Base-by-base conservation (phyloP, 2,329 filamentous ascomycete species). In the Botrytis squamosa region DNA sequence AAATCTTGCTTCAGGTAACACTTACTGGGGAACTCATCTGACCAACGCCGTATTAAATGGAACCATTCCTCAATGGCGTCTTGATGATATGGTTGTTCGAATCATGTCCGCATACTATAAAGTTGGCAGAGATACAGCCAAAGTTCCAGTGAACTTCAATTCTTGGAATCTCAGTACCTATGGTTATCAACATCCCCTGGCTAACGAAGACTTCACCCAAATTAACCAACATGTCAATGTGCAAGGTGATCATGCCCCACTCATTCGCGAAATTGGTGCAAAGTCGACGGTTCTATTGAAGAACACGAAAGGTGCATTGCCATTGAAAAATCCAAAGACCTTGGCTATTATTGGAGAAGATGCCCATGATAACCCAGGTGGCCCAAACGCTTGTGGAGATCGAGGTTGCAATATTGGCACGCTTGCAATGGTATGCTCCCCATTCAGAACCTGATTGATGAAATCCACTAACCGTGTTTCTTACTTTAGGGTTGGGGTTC, bases 31-130 rank as follows among this genome's bases (percentile, higher is more conserved):
- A 8, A 85, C 90, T 29, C 98, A 98, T 83, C 83, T 98, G 76
- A 98, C 95, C 1, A 85, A 96, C 60, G 93, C 93, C 1, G 90
- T 98, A 8, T 84, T 97, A 76, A 98, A 98, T 81, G 95, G 95
- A 44, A 97, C 94, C 0, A 85, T 98, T 36, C 94, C 95, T 0
- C 90, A 93, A 78, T 97, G 93, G 88, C 89, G 95, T 73, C 82
- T 98, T 20, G 95, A 98, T 79, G 96, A 98, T 80, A 97, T 97
- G 91, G 93, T 89, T 5, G 92, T 94, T 81, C 90, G 96, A 78
- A 97, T 92, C 80, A 91, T 92, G 88, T 87, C 90, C 4, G 85
- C 89, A 38, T 89, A 87, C 80, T 92, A 90, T 84, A 91, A 91
- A 82, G 77, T 80, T 25, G 78, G 87, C 89, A 1, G 85, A 86